A percentile compares a stretch with the other conserved stretches of the same genome.
phyloP scores from a whole-genome alignment of 1,139 yeast genomes.

The Entelexis paramagnoliae region DNA sequence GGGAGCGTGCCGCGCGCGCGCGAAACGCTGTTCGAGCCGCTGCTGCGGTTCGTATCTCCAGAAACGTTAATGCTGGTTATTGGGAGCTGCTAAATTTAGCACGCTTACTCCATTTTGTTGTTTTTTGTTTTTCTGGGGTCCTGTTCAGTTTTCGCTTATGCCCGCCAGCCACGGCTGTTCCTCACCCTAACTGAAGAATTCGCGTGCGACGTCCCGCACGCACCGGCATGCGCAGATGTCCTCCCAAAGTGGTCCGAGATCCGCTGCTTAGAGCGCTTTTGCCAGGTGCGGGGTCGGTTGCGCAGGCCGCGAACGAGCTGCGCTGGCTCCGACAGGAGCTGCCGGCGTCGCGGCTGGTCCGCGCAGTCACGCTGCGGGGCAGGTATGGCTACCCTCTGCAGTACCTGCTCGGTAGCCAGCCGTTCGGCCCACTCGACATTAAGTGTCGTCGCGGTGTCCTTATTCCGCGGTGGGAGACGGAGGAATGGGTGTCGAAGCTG shows the following conservation, averaged over 20 bases:
- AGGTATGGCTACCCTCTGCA: conserved; percentile 54
- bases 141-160: neutral
- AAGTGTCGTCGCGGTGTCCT: conserved; percentile 55
- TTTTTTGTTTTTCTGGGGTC: no score
- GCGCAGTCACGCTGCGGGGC: conserved; percentile 29
- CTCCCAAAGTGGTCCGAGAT: conserved; percentile 5
- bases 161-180: neutral
- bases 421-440: conserved; percentile 63
- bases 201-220: neutral
- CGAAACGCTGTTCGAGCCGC: neutral
- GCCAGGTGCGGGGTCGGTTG: conserved; percentile 32
- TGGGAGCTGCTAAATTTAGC: no score
- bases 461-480: conserved; percentile 94
- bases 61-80: no score
- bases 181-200: neutral
- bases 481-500: conserved; percentile 64
- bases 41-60: no score
- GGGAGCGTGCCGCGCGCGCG: no score
- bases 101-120: no score
- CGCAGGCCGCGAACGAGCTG: conserved; percentile 38
- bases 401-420: conserved; percentile 75
- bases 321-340: conserved; percentile 41
- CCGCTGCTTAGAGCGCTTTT: conserved; percentile 27
- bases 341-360: conserved; percentile 24
- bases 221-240: conserved; percentile 9